Conservation (phyloP, 2,329 filamentous ascomycete species). For the Colletotrichum sp. region DNA sequence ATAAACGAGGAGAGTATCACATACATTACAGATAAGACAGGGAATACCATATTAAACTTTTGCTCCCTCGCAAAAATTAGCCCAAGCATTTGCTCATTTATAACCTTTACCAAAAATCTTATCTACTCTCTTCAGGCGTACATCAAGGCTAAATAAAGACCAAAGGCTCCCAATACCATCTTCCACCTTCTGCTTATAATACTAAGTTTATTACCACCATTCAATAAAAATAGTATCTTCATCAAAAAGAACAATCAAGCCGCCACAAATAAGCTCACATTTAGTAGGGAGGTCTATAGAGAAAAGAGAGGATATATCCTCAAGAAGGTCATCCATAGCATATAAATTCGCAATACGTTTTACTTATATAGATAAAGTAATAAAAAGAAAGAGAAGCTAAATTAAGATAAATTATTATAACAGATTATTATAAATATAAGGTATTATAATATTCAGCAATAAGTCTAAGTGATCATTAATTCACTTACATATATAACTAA, state of each 20-base stretch:
- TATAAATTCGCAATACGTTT: neutral
- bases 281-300: neutral
- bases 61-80: no score
- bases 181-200: no score
- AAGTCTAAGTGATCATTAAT: neutral
- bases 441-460: neutral
- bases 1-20: neutral
- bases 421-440: neutral
- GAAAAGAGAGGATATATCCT: neutral
- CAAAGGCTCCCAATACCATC: no score
- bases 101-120: no score
- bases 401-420: neutral
- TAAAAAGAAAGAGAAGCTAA: neutral
- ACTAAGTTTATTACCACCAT: no score
- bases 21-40: neutral
- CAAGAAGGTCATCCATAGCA: neutral
- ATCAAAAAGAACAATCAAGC: neutral
- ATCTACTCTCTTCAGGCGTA: no score
- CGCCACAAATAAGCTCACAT: neutral
- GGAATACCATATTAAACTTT: no score
- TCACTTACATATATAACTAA: neutral
- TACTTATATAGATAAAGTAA: neutral
- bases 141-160: no score
- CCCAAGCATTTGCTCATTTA: neutral
- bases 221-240: neutral